Base-by-base conservation (phyloP, 1,139 yeast species). In the Chernovozyma sophiae-reginae region DNA sequence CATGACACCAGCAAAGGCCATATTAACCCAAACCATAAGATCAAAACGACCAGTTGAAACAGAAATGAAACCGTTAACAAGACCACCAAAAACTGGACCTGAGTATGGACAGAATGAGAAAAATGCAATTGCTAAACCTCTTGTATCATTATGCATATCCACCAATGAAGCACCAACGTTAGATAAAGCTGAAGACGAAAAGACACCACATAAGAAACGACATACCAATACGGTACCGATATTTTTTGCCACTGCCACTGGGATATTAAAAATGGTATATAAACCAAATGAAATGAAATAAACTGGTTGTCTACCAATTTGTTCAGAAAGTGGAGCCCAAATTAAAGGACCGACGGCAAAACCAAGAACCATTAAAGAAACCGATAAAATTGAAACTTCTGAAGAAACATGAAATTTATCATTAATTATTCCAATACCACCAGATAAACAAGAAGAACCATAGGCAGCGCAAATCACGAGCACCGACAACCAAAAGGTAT, bases 61-160 rank as follows among this genome's bases (percentile, higher is more conserved):
- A 42, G 81, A 73, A 52, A 87, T 81, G 64, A 87, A 87, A 26
- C 96, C 96, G 53, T 86, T 84, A 31, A 86, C 87, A 38, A 89
- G 63, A n/a, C 95, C 96, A 26, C 96, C 96, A 36, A 87, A 62
- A 26, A 86, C 95, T 0, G 97, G 96, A 34, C 96, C 96, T 37
- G 92, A 81, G 59, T 87, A 87, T 3, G 97, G 97, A 40, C 95
- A 90, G 52, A 87, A 87, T 24, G 95, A 87, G 57, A 87, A 89
- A 51, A 83, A 82, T 0, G 96, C 95, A 62, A 87, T 87, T 25
- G 95, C 95, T 52, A 81, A 75, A 48, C 96, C 95, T 65, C 96
- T 75, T 2, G 89, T 78, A 48, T 79, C 85, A 32, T 78, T 72
- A 39, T 84, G 84, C 67, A 89, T 75, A 62, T 89, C 97, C 36